A percentile compares a stretch with the other conserved stretches of the same genome.
These are phyloP conservation scores for Cercospora zeae-maydis DNA, from an alignment of 2,329 filamentous ascomycete species.

Conservation along the genomic window DNA sequence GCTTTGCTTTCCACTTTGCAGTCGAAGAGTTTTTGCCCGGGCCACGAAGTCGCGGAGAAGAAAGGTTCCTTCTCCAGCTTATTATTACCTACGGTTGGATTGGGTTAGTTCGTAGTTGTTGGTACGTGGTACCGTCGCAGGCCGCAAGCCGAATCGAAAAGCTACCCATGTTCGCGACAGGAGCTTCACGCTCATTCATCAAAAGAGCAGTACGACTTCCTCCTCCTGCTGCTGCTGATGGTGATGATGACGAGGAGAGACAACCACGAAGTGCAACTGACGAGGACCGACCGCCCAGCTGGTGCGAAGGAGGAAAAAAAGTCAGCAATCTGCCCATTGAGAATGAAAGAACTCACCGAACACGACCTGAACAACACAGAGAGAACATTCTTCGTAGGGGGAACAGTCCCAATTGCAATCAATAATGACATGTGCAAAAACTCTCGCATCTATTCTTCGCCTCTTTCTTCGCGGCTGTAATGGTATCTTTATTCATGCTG, in stretches of 20 bases:
- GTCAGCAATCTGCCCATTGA: neutral
- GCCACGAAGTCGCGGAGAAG: too few species aligned
- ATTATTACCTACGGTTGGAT: too few species aligned
- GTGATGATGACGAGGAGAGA: too few species aligned
- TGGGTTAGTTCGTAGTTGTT: too few species aligned
- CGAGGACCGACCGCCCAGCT: too few species aligned
- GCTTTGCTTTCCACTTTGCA: too few species aligned
- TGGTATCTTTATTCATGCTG: slow-evolving; percentile 1
- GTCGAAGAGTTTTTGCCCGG: too few species aligned
- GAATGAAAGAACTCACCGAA: neutral
- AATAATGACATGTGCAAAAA: neutral
- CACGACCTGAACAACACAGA: neutral
- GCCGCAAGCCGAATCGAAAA: neutral
- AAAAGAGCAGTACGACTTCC: too few species aligned
- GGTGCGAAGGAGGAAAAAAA: neutral
- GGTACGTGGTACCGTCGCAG: neutral
- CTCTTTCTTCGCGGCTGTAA: neutral
- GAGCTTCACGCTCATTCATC: too few species aligned
- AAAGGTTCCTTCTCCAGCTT: too few species aligned
- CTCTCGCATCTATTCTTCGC: neutral
- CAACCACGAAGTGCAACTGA: too few species aligned
- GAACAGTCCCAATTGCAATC: neutral
- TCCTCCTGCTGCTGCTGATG: too few species aligned
- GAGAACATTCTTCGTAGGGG: neutral
- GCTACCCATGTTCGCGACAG: neutral